Conservation (phyloP, 768 basidiomycete genomes). For the Serendipita vermifera region DNA sequence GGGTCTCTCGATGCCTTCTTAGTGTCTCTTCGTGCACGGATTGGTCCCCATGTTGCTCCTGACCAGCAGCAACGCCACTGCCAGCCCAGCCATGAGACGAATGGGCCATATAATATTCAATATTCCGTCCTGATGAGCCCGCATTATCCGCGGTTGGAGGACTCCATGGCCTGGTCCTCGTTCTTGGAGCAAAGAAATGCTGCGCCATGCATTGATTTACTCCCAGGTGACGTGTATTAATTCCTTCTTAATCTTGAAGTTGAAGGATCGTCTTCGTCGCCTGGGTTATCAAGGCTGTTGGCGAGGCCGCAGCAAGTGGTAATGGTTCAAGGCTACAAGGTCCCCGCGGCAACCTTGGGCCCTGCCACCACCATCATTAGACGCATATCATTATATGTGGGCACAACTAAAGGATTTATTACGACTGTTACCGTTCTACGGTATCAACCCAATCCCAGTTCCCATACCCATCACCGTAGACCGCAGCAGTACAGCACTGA, state of each 20-base stretch:
- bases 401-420: no score
- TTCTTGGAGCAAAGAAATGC: neutral
- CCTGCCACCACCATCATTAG: no score
- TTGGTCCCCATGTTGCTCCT: neutral
- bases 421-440: no score
- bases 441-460: no score
- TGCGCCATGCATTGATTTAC: constrained; percentile 11
- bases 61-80: neutral
- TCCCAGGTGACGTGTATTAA: neutral
- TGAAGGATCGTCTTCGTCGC: neutral
- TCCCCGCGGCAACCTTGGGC: no score
- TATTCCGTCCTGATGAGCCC: neutral
- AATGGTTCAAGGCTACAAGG: no score
- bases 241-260: neutral
- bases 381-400: no score
- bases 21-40: neutral
- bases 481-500: no score
- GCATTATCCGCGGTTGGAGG: neutral
- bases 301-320: no score
- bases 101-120: neutral
- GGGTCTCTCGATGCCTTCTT: constrained; percentile 1
- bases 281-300: no score
- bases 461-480: no score
- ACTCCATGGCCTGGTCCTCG: constrained; percentile 7
- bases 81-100: neutral